Evolutionary conservation across 1,284 basidiomycete species (phyloP).

Genomic region (Malassezia dermatis): DNA sequence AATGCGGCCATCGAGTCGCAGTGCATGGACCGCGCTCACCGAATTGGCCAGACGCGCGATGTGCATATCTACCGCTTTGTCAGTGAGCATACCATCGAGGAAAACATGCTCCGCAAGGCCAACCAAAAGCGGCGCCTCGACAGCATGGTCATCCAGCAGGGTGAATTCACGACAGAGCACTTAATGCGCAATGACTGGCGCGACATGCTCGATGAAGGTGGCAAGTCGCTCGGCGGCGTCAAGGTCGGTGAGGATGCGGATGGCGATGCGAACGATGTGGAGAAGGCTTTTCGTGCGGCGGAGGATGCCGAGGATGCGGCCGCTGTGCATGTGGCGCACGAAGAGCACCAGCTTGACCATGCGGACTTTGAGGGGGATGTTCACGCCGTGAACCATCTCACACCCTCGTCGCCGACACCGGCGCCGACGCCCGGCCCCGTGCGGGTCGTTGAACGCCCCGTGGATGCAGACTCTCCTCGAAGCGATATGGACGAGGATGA

Average conservation of each 20-base stretch:
- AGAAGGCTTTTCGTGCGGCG: slow-evolving; percentile 65
- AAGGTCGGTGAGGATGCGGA: slow-evolving; percentile 39
- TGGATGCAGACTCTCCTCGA: no score
- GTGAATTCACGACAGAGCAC: slow-evolving; percentile 63
- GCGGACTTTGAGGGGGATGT: slow-evolving; percentile 53
- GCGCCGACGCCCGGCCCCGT: not conserved
- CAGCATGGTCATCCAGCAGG: slow-evolving; percentile 82
- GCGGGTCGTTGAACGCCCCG: not conserved
- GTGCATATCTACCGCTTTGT: slow-evolving; percentile 96
- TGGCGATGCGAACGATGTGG: slow-evolving; percentile 52
- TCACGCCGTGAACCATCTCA: not conserved
- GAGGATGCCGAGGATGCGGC: slow-evolving; percentile 77
- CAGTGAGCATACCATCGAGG: slow-evolving; percentile 83
- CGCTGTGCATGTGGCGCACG: slow-evolving; percentile 68
- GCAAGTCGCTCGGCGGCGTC: slow-evolving; percentile 32
- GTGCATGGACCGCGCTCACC: slow-evolving; percentile 88
- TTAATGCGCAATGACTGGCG: slow-evolving; percentile 63
- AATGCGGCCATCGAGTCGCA: slow-evolving; percentile 95
- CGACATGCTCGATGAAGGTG: slow-evolving; percentile 59
- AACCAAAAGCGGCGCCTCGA: slow-evolving; percentile 89
- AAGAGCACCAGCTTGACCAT: slow-evolving; percentile 69
- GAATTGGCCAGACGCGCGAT: slow-evolving; percentile 90
- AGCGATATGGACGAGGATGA: slow-evolving; percentile 37
- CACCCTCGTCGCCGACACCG: not conserved
- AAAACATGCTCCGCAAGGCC: slow-evolving; percentile 88